phyloP scores from a whole-genome alignment of 2,329 filamentous ascomycete species.

The Chaetomiaceae sp. region DNA sequence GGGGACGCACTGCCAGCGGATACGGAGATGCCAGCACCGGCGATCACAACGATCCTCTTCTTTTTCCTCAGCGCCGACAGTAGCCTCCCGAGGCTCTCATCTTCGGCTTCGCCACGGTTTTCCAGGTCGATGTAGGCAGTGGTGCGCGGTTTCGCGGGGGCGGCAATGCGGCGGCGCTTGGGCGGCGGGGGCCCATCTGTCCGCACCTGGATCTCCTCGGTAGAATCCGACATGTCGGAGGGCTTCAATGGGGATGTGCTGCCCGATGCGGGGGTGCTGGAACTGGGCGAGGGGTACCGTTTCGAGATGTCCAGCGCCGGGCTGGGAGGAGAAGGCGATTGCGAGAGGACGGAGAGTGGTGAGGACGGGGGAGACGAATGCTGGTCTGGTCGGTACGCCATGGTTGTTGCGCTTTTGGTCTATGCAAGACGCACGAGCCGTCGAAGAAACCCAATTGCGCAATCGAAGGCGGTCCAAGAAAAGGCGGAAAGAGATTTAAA shows the following conservation, averaged over 20 bases:
- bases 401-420: conserved; percentile 11
- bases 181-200: conserved; percentile 62
- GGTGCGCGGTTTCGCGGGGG: conserved; percentile 57
- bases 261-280: conserved; percentile 43
- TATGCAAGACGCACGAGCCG: neutral
- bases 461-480: neutral
- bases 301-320: conserved; percentile 39
- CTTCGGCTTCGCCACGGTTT: conserved; percentile 44
- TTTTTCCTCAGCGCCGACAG: conserved; percentile 75
- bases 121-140: conserved; percentile 78
- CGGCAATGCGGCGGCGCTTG: conserved; percentile 68
- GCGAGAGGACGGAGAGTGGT: conserved; percentile 50
- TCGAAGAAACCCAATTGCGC: conserved; percentile 1
- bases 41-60: conserved; percentile 95
- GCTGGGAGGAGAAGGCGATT: conserved; percentile 48
- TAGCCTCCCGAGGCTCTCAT: conserved; percentile 65
- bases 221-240: conserved; percentile 35
- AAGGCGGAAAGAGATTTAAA: no score
- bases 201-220: conserved; percentile 37
- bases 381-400: conserved; percentile 21
- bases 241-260: conserved; percentile 49
- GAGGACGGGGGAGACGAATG: conserved; percentile 40
- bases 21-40: conserved; percentile 93
- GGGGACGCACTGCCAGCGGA: conserved; percentile 75
- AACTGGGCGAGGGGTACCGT: conserved; percentile 52